These are phyloP conservation scores for Cercospora sp. DNA, from an alignment of 2,329 filamentous ascomycete genomes.

Conservation along the genomic window DNA sequence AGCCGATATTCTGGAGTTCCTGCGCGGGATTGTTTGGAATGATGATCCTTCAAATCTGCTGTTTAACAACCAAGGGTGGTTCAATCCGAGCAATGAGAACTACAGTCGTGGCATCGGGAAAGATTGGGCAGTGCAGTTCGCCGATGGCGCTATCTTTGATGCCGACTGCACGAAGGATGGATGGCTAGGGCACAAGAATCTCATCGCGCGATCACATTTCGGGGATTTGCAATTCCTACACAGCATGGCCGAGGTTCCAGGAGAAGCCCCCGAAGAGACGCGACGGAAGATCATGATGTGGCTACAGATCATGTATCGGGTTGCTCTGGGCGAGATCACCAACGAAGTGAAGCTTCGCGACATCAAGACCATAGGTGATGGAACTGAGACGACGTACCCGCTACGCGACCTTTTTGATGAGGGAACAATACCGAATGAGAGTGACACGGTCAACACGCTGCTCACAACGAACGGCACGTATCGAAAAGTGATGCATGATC, in stretches of 20 bases:
- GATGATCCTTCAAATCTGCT: conserved; percentile 15
- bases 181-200: conserved; percentile 15
- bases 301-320: conserved; percentile 15
- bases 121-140: conserved; percentile 15
- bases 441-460: conserved; percentile 4
- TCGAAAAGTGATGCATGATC: conserved; percentile 11
- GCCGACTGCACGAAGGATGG: conserved; percentile 12
- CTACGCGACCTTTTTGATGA: conserved; percentile 9
- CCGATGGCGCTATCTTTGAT: conserved; percentile 5
- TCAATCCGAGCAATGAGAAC: conserved; percentile 10
- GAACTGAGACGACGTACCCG: background rate
- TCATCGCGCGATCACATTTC: conserved; percentile 16
- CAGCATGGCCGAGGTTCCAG: conserved; percentile 12
- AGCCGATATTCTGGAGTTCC: conserved; percentile 11
- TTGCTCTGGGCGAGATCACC: conserved; percentile 8
- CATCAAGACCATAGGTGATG: background rate
- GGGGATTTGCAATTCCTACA: conserved; percentile 16
- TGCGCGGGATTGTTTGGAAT: conserved; percentile 16
- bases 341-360: background rate
- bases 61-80: conserved; percentile 10
- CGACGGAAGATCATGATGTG: conserved; percentile 14
- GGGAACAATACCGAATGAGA: conserved; percentile 1
- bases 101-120: conserved; percentile 12
- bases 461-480: conserved; percentile 10
- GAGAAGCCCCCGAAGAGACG: conserved; percentile 8